Evolutionary conservation across 345 rosid species (phyloP).

Genomic region (Combretum micranthum): DNA sequence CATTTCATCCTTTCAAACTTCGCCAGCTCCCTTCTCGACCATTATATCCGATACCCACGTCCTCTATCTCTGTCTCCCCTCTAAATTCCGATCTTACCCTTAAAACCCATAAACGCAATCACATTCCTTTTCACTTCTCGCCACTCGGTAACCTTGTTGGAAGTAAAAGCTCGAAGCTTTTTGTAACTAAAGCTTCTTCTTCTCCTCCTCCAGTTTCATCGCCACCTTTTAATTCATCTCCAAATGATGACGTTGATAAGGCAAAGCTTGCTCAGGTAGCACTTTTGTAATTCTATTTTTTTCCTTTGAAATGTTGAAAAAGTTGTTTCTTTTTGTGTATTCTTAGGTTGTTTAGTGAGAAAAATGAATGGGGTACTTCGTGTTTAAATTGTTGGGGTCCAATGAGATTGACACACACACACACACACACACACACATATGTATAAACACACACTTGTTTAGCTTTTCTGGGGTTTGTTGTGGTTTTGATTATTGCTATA

Average conservation of each 20-base stretch:
- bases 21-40: slow-evolving; percentile 6
- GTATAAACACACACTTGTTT: no score
- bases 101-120: slow-evolving; percentile 11
- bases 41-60: background rate
- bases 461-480: no score
- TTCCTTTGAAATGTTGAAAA: background rate
- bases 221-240: slow-evolving; percentile 4
- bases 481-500: no score
- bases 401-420: no score
- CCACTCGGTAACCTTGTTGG: slow-evolving; percentile 11
- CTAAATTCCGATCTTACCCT: slow-evolving; percentile 4
- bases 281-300: background rate
- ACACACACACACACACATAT: no score
- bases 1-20: slow-evolving; percentile 7
- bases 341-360: background rate
- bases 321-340: background rate
- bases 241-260: slow-evolving; percentile 28
- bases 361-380: no score
- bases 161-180: slow-evolving; percentile 7
- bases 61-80: slow-evolving; percentile 6
- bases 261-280: slow-evolving; percentile 44
- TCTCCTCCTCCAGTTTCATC: slow-evolving; percentile 18
- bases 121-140: slow-evolving; percentile 1
- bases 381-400: no score
- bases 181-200: slow-evolving; percentile 13